Base-by-base conservation (phyloP, 495 filamentous ascomycete genomes). In the Neurospora sp. region DNA sequence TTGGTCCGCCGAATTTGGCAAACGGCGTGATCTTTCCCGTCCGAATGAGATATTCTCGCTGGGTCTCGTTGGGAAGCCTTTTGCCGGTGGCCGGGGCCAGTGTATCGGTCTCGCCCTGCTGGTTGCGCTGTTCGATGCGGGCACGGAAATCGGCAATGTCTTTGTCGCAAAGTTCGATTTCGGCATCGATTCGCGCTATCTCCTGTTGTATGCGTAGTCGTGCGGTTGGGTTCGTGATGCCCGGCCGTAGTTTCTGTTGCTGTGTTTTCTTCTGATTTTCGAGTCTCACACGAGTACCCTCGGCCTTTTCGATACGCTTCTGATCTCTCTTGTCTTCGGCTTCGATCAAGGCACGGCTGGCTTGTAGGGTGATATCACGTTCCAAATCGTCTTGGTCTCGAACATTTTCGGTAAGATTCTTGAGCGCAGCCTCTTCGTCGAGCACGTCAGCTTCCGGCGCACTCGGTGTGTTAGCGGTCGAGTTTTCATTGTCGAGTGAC, bases 11-110 rank as follows among this genome's bases (percentile, higher is more conserved):
- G 76, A 94, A 86, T 70, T 89, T 90, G 3, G 94, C 91, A 73
- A 99, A 98, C 0, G 96, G 96, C 0, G 96, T 99, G 76, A 99
- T 99, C 81, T 98, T 97, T 70, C 96, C 96, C 0, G 95, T 99
- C 7, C 96, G 88, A 41, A 99, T 94, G 69, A 99, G 87, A 79
- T 93, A 98, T 39, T 96, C 94, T 68, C 94, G 88, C 70, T 92
- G 89, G 16, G 87, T 93, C 82, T 98, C 96, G 75, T 91, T 90
- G 18, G 92, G 89, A 73, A 94, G 80, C 70, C 87, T 88, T 14
- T 80, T 77, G 22, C 78, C 80, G 20, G 78, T 73, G 31, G 84
- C 81, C 8, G 78, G 76, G 1, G 76, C 77, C 20, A 82, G 79
- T 12, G 84, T 84, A 65, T 88, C 82, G 3, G 71, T 75, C n/a